Evolutionary conservation across 228 moss, liverwort and hornwort species (phyloP), one percentile per base, ranked within the genome.

Genomic region (Sphagnum fallax): DNA sequence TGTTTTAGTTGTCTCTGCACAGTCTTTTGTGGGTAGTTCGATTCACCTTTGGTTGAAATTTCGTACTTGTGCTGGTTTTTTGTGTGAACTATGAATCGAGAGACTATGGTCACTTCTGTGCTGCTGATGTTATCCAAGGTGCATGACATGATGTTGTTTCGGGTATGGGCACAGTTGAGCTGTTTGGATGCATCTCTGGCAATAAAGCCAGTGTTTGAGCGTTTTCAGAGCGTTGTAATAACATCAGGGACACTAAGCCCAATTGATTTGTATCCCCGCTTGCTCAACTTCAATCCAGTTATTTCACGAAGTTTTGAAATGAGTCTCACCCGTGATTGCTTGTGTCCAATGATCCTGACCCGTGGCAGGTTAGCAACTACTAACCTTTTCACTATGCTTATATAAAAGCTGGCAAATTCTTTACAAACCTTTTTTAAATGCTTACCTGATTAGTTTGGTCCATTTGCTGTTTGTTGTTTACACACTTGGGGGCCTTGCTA

Each of bases 151-250:
- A 6, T 5, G 4, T 52, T 68, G 65, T 4, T 12, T 8, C 48
- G 52, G 52, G 67, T 4, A 13, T 52, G 61, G 16, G 55, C 84
- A 81, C 90, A 98, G 98, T 79, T 98, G 16, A 94, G 94, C 78
- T 98, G 98, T 80, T 81, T 98, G 77, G 98, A 98, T 88, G 90
- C 98, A 75, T 98, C 98, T 13, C 83, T 98, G 66, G 98, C 93
- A 71, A 98, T 98, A 77, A 94, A 89, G 76, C 98, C 98, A 60
- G 98, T 98, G 53, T 94, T 98, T 52, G 98, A 98, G 69, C 88
- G 90, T 70, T 98, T 94, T 71, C 98, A 98, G 68, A 90, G 84
- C 60, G 98, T 98, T 52, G 87, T 98, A 52, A 98, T 98, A 78
- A 98, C 98, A 50, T 98, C 98, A 69, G 98, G 98, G 61, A 98